Evolutionary conservation across 1,284 basidiomycete species (phyloP), one percentile per base, ranked within the genome.

Genomic region (Flammula alnicola): DNA sequence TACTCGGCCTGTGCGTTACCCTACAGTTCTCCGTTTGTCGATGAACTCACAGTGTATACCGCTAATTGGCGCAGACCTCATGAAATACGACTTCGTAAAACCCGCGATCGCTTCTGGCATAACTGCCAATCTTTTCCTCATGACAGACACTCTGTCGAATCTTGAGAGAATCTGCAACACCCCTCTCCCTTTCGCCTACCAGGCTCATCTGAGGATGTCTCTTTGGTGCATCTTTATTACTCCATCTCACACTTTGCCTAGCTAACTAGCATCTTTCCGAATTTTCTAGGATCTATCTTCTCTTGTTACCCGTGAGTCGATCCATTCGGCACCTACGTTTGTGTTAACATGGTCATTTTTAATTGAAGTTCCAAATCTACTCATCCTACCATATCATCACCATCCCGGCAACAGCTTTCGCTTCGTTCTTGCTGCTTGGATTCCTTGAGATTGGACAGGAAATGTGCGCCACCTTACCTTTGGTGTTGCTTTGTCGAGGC

Each of bases 401-500:
- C 1, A 84, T 86, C 47, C 81, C 81, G 50, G 80, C 71, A 3
- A 82, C 81, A 0, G 76, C 78, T 1, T 83, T 84, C 55, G 73
- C 78, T 4, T 74, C 82, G 0, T 84, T 83, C 75, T 63, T 84
- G 35, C 71, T 84, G 17, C 70, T 81, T 27, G 82, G 84, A 16
- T 86, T 88, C 73, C 74, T 87, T 16, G 84, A 86, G 59, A 84
- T 86, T 35, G 83, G 83, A 17, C 79, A 81, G 54, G 83, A 86
- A 59, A 83, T 86, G 80, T 83, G 52, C 27, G 77, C 66, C 10
- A 44, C 44, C 17, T 38, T 16, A 16, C 22, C 10, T 31, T 39
- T n/a, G 3, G n/a, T 14, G 19, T 32, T 2, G 12, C 5, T 11
- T 20, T 39, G 8, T 19, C 45, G 8, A 32, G 11, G 27, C 4